Evolutionary conservation across 257 asterid genomes (phyloP).

Genomic region (Nyctanthes arbortristis): DNA sequence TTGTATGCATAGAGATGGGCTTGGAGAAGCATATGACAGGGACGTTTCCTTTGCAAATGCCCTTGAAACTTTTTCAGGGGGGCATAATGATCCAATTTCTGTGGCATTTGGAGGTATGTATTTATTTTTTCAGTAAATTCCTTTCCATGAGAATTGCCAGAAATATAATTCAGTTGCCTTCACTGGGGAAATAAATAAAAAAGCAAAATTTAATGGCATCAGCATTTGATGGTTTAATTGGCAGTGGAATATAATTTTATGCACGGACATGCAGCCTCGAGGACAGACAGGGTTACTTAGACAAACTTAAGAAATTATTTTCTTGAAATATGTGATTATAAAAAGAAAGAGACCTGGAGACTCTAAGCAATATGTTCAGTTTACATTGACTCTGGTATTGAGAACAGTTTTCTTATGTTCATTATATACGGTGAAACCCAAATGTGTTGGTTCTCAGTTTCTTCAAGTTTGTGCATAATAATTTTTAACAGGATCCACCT

Average conservation of each 20-base stretch:
- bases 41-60: constrained; percentile 88
- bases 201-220: not conserved
- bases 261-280: constrained; percentile 6
- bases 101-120: constrained; percentile 81
- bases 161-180: not conserved
- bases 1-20: constrained; percentile 79
- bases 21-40: constrained; percentile 90
- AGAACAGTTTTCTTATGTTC: not conserved
- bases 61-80: constrained; percentile 87
- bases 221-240: no score
- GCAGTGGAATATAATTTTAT: no score
- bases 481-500: not conserved
- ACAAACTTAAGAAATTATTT: not conserved
- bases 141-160: constrained; percentile 3
- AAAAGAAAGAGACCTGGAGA: not conserved
- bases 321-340: not conserved
- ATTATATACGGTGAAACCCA: not conserved
- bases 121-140: constrained; percentile 8
- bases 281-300: not conserved
- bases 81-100: constrained; percentile 79
- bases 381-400: not conserved
- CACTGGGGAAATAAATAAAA: no score
- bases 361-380: not conserved
- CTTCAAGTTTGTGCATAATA: not conserved
- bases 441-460: not conserved